Evolutionary conservation across 2,329 filamentous ascomycete species (phyloP).

Genomic region (Arthrobotrys entomopaga): DNA sequence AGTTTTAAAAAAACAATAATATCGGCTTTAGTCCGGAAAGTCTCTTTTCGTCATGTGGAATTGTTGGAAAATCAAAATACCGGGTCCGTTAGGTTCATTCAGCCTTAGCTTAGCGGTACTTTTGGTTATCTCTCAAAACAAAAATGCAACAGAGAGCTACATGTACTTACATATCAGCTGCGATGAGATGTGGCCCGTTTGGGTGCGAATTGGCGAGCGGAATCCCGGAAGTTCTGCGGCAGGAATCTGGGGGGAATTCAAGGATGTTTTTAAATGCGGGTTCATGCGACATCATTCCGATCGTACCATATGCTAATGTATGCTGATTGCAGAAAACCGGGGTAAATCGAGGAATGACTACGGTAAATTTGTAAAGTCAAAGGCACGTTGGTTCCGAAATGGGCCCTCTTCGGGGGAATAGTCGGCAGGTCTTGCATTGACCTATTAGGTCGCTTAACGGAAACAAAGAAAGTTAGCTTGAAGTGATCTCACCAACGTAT

Average conservation of each 20-base stretch:
- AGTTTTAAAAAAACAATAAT: no score
- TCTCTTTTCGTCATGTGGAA: conserved; percentile 1
- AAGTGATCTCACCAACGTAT: no score
- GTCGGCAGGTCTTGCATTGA: conserved; percentile 33
- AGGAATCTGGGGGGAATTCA: conserved; percentile 37
- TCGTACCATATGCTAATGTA: no score
- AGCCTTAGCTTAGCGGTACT: background rate
- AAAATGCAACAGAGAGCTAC: conserved; percentile 12
- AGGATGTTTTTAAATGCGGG: conserved; percentile 24
- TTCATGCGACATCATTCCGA: conserved; percentile 23
- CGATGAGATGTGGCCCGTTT: background rate
- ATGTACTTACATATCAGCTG: background rate
- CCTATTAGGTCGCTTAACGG: no score
- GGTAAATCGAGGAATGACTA: conserved; percentile 43
- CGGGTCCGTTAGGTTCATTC: no score
- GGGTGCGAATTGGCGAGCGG: conserved; percentile 9
- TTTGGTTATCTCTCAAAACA: no score
- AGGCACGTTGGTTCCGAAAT: conserved; percentile 36
- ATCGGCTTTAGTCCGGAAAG: background rate
- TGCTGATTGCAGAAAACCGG: conserved; percentile 2
- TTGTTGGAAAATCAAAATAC: no score
- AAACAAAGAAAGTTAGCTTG: no score
- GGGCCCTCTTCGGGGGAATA: conserved; percentile 44
- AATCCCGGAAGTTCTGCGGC: conserved; percentile 26
- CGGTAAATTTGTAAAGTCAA: conserved; percentile 24